Percentiles rank a stretch among this genome's conserved stretches.
Evolutionary conservation across 805 yeast genomes (phyloP).

Genomic region (Wickerhamomyces pijperi): DNA sequence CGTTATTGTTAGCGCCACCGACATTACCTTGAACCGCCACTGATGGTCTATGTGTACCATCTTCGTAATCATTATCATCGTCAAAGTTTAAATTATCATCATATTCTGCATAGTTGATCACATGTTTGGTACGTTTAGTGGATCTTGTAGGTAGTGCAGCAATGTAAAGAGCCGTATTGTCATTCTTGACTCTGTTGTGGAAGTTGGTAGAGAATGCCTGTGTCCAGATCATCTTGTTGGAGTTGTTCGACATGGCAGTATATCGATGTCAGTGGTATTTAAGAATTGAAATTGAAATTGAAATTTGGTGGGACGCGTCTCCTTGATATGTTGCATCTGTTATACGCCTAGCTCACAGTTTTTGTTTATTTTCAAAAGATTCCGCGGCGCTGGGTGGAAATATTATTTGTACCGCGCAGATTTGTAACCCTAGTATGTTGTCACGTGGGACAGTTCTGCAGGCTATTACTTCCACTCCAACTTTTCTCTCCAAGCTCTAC

Average conservation of each 20-base stretch:
- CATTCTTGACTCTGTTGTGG: conserved; percentile 59
- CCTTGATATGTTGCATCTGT: too few relatives aligned
- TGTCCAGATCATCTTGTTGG: conserved; percentile 18
- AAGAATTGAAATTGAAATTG: conserved; percentile 10
- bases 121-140: conserved; percentile 61
- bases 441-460: too few relatives aligned
- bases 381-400: too few relatives aligned
- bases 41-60: conserved; percentile 2
- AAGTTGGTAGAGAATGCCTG: conserved; percentile 78
- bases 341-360: too few relatives aligned
- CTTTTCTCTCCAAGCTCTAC: too few relatives aligned
- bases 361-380: too few relatives aligned
- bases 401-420: too few relatives aligned
- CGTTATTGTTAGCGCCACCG: conserved; percentile 1
- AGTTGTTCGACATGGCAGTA: too few relatives aligned
- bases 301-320: too few relatives aligned
- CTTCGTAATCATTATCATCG: conserved; percentile 32
- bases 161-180: conserved; percentile 60
- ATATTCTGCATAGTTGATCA: conserved; percentile 75
- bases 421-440: too few relatives aligned
- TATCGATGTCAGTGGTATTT: too few relatives aligned
- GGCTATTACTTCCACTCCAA: too few relatives aligned
- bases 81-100: conserved; percentile 49
- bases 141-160: conserved; percentile 69
- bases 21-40: not conserved